Base-by-base conservation (phyloP, 2,329 filamentous ascomycete species). In the Diaporthe sp. region DNA sequence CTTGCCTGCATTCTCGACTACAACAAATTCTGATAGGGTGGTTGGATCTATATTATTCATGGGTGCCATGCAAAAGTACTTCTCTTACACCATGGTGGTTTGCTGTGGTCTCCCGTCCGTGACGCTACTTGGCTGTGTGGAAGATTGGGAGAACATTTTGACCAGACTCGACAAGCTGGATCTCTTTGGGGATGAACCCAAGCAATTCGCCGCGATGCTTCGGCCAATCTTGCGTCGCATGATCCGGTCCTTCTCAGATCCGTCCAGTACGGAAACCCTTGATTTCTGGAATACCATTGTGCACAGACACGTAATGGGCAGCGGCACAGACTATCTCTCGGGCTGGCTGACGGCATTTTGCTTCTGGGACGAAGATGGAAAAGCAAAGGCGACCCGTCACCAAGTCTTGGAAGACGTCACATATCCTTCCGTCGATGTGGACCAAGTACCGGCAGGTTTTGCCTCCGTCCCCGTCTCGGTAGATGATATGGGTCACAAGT, bases 71-170 rank as follows among this genome's bases (percentile, higher is more conserved):
- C 83, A 88, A 76, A 82, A 84, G 34, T 88, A 87, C 75, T 88
- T 87, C 78, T 73, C 58, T 9, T 87, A 84, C 73, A 78, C 37
- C 7, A 77, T 78, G 28, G 70, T 19, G 0, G 74, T 82, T 4
- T 31, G 44, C 0, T 89, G 87, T 77, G 87, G 87, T 0, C 81
- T 89, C 9, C 88, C 88, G 0, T 85, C 84, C 0, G 87, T 88
- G 3, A 89, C 87, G 2, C 79, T 89, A 22, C 82, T 86, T 0
- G 87, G 87, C 9, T 81, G 85, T 70, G 80, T 82, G 61, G 77
- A 75, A 12, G 87, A 89, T 78, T 89, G 86, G 84, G 78, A 57
- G 31, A 42, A 77, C 2, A 80, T 85, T 0, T 75, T 82, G 5
- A 25, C 0, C 81, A 83, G 3, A 2, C 51, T 88, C 6, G 82